Conservation (phyloP, 192 early-diverging fungal species). For the Backusella psychrophila region DNA sequence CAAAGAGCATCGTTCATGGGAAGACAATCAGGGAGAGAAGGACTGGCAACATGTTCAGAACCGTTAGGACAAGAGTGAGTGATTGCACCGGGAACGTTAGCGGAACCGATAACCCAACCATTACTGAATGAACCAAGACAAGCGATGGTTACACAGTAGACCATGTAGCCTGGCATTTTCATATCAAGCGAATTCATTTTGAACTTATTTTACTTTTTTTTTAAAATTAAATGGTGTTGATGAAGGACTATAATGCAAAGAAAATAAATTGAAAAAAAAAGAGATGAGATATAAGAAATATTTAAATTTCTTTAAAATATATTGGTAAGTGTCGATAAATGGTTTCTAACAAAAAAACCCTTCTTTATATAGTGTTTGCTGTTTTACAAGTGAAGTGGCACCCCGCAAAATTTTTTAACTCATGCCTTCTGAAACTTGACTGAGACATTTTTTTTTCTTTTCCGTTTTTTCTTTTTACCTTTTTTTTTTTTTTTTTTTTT, state of each 20-base stretch:
- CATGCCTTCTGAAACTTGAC: conserved; percentile 3
- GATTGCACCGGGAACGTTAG: conserved; percentile 42
- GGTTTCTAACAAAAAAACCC: background rate
- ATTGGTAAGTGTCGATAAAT: background rate
- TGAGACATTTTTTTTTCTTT: background rate
- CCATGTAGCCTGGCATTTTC: conserved; percentile 38
- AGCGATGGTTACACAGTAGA: conserved; percentile 38
- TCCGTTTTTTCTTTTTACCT: background rate
- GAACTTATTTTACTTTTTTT: conserved; percentile 6
- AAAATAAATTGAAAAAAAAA: background rate
- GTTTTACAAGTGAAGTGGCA: background rate
- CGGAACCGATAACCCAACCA: conserved; percentile 45
- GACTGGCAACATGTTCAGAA: background rate
- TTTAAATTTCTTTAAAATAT: background rate
- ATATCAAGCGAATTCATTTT: conserved; percentile 44
- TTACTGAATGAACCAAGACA: conserved; percentile 41
- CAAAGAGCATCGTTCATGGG: conserved; percentile 32
- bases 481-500: background rate
- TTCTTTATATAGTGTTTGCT: background rate
- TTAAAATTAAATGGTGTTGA: background rate
- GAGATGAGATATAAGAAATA: background rate
- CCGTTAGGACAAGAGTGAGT: conserved; percentile 28
- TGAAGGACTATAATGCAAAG: background rate
- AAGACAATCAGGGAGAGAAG: conserved; percentile 32
- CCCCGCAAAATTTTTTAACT: background rate